Conservation (phyloP, 306 rosid genomes). For the Cicer cuneatum region DNA sequence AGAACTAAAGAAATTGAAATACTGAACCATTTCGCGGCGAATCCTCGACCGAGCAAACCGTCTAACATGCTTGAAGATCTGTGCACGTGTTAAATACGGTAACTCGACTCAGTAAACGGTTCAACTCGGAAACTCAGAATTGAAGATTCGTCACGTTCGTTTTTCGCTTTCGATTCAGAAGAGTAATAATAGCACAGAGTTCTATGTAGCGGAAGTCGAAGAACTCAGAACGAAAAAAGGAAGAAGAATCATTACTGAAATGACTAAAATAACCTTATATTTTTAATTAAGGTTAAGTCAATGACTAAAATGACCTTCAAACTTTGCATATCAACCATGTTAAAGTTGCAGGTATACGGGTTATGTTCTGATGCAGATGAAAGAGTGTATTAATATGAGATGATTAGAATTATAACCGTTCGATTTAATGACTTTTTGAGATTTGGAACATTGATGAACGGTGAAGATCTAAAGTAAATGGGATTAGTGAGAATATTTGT, state of each 20-base stretch:
- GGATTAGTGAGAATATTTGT: conserved; percentile 38
- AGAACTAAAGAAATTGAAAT: conserved; percentile 31
- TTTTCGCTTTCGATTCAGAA: conserved; percentile 31
- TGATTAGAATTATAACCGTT: conserved; percentile 32
- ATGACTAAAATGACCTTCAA: conserved; percentile 59
- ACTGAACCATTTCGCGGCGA: conserved; percentile 74
- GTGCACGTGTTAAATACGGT: conserved; percentile 27
- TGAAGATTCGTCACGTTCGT: conserved; percentile 36
- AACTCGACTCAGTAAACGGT: conserved; percentile 42
- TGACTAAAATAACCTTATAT: not conserved
- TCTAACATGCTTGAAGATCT: conserved; percentile 70
- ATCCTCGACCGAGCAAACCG: conserved; percentile 88
- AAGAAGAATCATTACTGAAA: not conserved
- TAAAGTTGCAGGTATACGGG: conserved; percentile 46
- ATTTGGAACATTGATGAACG: not conserved
- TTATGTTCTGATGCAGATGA: not conserved
- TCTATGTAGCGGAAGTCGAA: conserved; percentile 43
- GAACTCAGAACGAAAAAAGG: not conserved
- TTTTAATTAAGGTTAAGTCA: conserved; percentile 24
- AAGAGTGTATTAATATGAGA: not conserved
- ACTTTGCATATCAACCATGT: not conserved
- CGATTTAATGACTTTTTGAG: conserved; percentile 39
- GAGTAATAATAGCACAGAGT: conserved; percentile 44
- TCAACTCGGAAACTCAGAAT: conserved; percentile 44
- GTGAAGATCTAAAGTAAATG: conserved; percentile 7